Conservation (phyloP, 2,329 filamentous ascomycete genomes). For the Aspergillus pseudoviridinutans region DNA sequence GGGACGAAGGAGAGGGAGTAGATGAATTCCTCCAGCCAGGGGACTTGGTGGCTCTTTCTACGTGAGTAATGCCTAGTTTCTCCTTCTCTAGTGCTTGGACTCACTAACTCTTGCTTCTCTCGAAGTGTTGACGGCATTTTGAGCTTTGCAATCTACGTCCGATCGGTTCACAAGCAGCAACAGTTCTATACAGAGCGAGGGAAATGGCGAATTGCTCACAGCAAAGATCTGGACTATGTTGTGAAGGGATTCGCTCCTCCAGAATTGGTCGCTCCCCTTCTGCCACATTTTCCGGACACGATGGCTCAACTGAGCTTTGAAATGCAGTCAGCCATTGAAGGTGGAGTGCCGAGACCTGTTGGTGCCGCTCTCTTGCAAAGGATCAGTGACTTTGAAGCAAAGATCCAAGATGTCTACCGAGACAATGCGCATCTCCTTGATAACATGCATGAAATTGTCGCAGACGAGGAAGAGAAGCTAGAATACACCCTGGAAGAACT, state of each 20-base stretch:
- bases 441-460: slow-evolving; percentile 35
- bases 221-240: slow-evolving; percentile 44
- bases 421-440: slow-evolving; percentile 32
- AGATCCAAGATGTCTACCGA: slow-evolving; percentile 33
- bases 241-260: slow-evolving; percentile 48
- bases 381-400: slow-evolving; percentile 32
- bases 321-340: slow-evolving; percentile 36
- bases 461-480: slow-evolving; percentile 32
- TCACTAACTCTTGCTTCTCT: slow-evolving; percentile 1
- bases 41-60: slow-evolving; percentile 36
- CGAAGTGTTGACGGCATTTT: slow-evolving; percentile 24
- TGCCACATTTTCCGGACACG: slow-evolving; percentile 48
- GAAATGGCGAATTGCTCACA: slow-evolving; percentile 39
- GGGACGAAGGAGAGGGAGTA: slow-evolving; percentile 27
- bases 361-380: slow-evolving; percentile 33
- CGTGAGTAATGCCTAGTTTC: slow-evolving; percentile 19
- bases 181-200: slow-evolving; percentile 43
- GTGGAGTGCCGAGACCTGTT: slow-evolving; percentile 38
- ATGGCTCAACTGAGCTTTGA: slow-evolving; percentile 23
- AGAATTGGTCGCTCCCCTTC: slow-evolving; percentile 43
- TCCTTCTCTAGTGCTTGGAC: neutral
- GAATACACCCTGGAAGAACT: slow-evolving; percentile 37
- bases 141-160: slow-evolving; percentile 38
- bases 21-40: slow-evolving; percentile 36
- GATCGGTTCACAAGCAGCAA: slow-evolving; percentile 37